A percentile compares a stretch with the other conserved stretches of the same genome.
These are phyloP conservation scores for Symbiodinium pilosum DNA, from an alignment of 73 alveolate genomes.

Conservation along the genomic window DNA sequence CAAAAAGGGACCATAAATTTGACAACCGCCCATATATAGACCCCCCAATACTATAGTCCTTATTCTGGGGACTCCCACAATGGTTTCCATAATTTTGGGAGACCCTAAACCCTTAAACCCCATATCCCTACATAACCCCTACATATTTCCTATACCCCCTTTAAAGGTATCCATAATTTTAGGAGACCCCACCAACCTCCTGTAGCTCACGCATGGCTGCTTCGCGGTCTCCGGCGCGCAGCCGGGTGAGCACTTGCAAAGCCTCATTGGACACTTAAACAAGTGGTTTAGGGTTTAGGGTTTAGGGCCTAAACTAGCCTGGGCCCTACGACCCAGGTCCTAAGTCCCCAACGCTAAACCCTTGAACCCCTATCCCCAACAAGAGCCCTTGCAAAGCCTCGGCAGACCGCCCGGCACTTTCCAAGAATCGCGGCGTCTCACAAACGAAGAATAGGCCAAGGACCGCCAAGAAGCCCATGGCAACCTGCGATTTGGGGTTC, in stretches of 20 bases:
- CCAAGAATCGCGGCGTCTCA: conserved; percentile 77
- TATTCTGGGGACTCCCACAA: no score
- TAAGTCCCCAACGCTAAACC: background rate
- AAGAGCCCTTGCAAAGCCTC: background rate
- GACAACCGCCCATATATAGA: no score
- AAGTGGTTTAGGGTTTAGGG: background rate
- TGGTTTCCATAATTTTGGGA: no score
- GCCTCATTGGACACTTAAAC: conserved; percentile 6
- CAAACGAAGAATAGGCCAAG: conserved; percentile 61
- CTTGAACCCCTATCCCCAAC: background rate
- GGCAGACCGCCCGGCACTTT: background rate
- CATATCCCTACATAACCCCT: no score
- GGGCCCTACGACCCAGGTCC: background rate
- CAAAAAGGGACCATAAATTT: no score
- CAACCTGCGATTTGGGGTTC: background rate
- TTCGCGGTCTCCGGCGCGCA: background rate
- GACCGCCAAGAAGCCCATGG: conserved; percentile 25
- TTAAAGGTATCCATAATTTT: no score
- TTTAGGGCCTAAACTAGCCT: background rate
- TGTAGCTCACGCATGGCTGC: background rate
- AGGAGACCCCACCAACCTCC: no score
- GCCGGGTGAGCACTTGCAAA: conserved; percentile 15
- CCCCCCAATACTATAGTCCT: no score
- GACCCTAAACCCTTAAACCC: no score
- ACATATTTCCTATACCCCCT: no score